Evolutionary conservation across 345 rosid species (phyloP).

Genomic region (Populus euphratica): DNA sequence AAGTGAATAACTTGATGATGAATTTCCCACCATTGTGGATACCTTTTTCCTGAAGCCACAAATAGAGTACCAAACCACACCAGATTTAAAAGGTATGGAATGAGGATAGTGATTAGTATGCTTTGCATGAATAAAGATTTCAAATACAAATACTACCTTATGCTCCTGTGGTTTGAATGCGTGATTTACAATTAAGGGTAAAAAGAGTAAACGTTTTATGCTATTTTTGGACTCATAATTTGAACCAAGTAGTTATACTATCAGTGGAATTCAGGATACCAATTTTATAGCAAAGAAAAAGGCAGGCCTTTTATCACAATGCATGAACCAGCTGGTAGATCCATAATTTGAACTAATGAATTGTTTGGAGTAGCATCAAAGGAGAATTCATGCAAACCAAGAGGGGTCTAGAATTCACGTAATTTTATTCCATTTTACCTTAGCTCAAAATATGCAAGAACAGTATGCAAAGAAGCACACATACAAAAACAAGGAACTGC

Average conservation of each 20-base stretch:
- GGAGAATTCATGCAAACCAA: not conserved
- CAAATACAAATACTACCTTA: not conserved
- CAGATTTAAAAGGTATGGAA: not conserved
- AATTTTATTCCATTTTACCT: not conserved
- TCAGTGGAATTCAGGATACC: not conserved
- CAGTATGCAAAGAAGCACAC: not conserved
- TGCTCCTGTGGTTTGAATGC: not conserved
- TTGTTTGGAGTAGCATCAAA: not conserved
- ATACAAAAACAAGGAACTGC: not conserved
- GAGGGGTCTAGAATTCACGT: not conserved
- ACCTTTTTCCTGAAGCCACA: slow-evolving; percentile 43
- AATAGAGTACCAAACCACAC: not conserved
- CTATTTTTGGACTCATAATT: not conserved
- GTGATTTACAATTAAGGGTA: not conserved
- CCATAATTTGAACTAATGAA: not conserved
- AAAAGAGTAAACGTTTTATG: not conserved
- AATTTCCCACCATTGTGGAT: slow-evolving; percentile 31
- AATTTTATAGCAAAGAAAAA: not conserved
- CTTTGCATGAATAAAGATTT: not conserved
- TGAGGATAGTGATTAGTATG: not conserved
- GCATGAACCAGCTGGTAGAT: not conserved
- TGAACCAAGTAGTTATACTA: not conserved
- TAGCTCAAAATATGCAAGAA: slow-evolving; percentile 1
- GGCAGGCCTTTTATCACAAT: not conserved
- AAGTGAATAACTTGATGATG: slow-evolving; percentile 43